A percentile compares a stretch with the other conserved stretches of the same genome.
Evolutionary conservation across 495 filamentous ascomycete genomes (phyloP).

Genomic region (Oidiodendron maius): DNA sequence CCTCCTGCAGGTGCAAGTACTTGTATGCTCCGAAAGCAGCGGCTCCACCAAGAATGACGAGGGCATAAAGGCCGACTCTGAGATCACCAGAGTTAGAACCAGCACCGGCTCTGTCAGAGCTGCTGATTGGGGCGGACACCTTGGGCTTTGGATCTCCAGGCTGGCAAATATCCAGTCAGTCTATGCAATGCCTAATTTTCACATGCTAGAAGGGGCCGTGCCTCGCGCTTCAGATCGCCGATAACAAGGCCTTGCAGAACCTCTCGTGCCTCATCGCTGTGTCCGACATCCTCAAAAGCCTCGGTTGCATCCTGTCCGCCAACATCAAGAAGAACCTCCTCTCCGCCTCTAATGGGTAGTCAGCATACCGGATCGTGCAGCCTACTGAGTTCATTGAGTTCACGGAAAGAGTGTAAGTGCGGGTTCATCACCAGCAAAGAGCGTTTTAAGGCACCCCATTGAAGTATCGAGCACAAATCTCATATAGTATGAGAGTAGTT

Average conservation of each 20-base stretch:
- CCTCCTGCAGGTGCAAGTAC: constrained; percentile 66
- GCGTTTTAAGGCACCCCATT: no score
- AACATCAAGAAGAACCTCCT: constrained; percentile 96
- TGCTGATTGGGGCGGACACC: constrained; percentile 34
- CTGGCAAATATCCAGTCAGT: no score
- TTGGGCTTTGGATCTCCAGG: constrained; percentile 79
- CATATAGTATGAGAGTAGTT: no score
- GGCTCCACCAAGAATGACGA: constrained; percentile 71
- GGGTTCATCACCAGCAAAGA: no score
- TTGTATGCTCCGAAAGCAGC: constrained; percentile 81
- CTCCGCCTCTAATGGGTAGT: constrained; percentile 68
- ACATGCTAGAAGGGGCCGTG: constrained; percentile 41
- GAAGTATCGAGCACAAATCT: no score
- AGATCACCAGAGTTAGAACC: constrained; percentile 49
- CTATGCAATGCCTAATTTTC: no score
- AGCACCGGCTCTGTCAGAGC: constrained; percentile 31
- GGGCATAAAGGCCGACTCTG: constrained; percentile 76
- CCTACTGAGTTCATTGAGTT: no score
- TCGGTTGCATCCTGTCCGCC: constrained; percentile 95
- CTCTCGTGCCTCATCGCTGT: constrained; percentile 97
- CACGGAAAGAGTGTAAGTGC: no score
- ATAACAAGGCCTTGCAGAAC: constrained; percentile 77
- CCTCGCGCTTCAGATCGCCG: constrained; percentile 79
- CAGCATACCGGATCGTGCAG: no score
- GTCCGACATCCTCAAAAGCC: constrained; percentile 98